phyloP scores from a whole-genome alignment of 1,284 basidiomycete genomes.

The Neonothopanus nambi region DNA sequence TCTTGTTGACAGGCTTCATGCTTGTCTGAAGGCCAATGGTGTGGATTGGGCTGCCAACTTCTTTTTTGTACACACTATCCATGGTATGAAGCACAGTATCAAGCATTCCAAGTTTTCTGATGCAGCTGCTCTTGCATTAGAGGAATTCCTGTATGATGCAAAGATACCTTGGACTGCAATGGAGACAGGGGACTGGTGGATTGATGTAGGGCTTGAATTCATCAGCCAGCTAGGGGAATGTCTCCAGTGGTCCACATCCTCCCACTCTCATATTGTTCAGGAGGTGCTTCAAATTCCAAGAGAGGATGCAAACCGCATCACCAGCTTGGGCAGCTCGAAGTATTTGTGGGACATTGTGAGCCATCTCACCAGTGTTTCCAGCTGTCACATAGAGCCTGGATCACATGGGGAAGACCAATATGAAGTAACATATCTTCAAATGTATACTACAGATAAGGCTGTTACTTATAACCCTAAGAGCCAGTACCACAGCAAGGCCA shows the following conservation, averaged over 20 bases:
- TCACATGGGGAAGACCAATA: neutral
- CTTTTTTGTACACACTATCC: conserved; percentile 26
- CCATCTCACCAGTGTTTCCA: neutral
- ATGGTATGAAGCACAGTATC: conserved; percentile 25
- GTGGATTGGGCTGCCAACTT: conserved; percentile 22
- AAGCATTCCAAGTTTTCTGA: no score
- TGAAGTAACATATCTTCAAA: conserved; percentile 19
- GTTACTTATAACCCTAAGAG: conserved; percentile 16
- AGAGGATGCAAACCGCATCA: neutral
- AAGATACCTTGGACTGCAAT: neutral
- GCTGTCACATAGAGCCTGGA: conserved; percentile 4
- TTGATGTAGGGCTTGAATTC: conserved; percentile 25
- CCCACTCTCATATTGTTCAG: neutral
- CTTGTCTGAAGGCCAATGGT: conserved; percentile 11
- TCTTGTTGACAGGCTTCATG: conserved; percentile 20
- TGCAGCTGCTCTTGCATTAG: conserved; percentile 7
- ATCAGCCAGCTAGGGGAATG: neutral
- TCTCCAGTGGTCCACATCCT: neutral
- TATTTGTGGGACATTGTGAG: neutral
- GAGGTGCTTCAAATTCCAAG: neutral
- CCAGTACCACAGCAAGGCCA: conserved; percentile 22
- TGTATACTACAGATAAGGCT: conserved; percentile 31
- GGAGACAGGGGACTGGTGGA: conserved; percentile 2
- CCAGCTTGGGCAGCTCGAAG: neutral
- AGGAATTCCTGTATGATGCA: conserved; percentile 14